Evolutionary conservation across 176 grass and related monocot genomes (phyloP).

Genomic region (Melocanna baccifera): DNA sequence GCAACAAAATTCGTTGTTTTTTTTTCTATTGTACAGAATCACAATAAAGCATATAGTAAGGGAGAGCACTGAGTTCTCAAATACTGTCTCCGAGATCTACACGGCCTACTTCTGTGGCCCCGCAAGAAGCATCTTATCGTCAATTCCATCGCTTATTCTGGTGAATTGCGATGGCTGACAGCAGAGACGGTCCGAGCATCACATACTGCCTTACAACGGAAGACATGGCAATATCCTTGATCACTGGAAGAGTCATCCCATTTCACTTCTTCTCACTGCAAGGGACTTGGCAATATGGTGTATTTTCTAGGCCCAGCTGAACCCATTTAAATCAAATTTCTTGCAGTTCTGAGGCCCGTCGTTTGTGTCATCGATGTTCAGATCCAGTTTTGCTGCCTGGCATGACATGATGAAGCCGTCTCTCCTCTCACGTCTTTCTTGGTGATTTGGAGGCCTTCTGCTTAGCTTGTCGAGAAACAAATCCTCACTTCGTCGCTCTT

Average conservation of each 20-base stretch:
- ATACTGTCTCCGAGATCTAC: slow-evolving; percentile 16
- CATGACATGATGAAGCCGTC: slow-evolving; percentile 40
- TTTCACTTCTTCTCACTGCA: not conserved
- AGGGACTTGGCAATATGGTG: not conserved
- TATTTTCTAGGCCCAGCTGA: slow-evolving; percentile 64
- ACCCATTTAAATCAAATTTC: slow-evolving; percentile 87
- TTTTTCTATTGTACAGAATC: slow-evolving; percentile 37
- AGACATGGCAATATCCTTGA: not conserved
- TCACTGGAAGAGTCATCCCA: slow-evolving; percentile 1
- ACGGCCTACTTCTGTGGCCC: slow-evolving; percentile 17
- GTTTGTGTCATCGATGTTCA: slow-evolving; percentile 61
- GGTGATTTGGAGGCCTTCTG: slow-evolving; percentile 39
- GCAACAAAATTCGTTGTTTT: slow-evolving; percentile 35
- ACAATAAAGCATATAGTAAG: slow-evolving; percentile 22
- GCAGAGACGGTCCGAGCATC: not conserved
- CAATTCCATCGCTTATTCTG: slow-evolving; percentile 42
- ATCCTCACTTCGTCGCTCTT: slow-evolving; percentile 38
- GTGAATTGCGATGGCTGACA: slow-evolving; percentile 25
- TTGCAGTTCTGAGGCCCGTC: slow-evolving; percentile 52
- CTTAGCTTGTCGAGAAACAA: slow-evolving; percentile 57
- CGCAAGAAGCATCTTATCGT: slow-evolving; percentile 26
- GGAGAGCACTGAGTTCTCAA: slow-evolving; percentile 32
- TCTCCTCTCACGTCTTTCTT: slow-evolving; percentile 38
- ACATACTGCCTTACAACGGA: not conserved
- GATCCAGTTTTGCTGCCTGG: slow-evolving; percentile 55